Percentiles rank a stretch among this genome's conserved stretches.
These are phyloP conservation scores for Hirschioporus abietinus DNA, from an alignment of 768 basidiomycete species.

Conservation along the genomic window DNA sequence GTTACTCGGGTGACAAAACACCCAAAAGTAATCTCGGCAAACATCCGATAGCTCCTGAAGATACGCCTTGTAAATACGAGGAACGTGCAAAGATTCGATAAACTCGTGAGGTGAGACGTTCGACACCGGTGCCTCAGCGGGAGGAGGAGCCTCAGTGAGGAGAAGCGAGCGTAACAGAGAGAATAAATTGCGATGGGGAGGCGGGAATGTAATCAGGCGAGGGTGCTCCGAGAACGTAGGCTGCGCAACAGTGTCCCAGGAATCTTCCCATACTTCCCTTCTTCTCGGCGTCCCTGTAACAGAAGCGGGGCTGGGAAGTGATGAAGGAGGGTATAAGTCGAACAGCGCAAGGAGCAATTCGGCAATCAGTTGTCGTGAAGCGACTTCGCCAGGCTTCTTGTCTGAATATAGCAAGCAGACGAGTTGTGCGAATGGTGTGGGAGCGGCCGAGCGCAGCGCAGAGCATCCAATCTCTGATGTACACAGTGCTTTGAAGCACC, in stretches of 20 bases:
- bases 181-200: constrained; percentile 68
- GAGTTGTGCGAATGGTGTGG: constrained; percentile 82
- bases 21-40: constrained; percentile 93
- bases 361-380: constrained; percentile 83
- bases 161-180: constrained; percentile 70
- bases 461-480: constrained; percentile 87
- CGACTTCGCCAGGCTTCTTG: constrained; percentile 95
- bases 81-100: constrained; percentile 64
- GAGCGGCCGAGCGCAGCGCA: constrained; percentile 84
- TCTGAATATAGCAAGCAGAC: constrained; percentile 87
- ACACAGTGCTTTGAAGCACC: constrained; percentile 90
- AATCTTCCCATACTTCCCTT: constrained; percentile 20
- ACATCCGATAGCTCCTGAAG: constrained; percentile 82
- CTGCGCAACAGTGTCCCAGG: constrained; percentile 49
- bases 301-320: constrained; percentile 48
- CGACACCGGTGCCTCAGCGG: constrained; percentile 53
- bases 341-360: constrained; percentile 86
- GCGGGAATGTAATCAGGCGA: constrained; percentile 54
- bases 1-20: constrained; percentile 95
- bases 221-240: constrained; percentile 35
- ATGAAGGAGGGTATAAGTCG: constrained; percentile 76
- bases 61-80: constrained; percentile 77
- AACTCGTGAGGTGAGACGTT: constrained; percentile 76
- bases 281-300: constrained; percentile 12
- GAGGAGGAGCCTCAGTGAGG: constrained; percentile 65